These are phyloP conservation scores for Xylaria arbuscula DNA, from an alignment of 2,329 filamentous ascomycete species.

Conservation along the genomic window DNA sequence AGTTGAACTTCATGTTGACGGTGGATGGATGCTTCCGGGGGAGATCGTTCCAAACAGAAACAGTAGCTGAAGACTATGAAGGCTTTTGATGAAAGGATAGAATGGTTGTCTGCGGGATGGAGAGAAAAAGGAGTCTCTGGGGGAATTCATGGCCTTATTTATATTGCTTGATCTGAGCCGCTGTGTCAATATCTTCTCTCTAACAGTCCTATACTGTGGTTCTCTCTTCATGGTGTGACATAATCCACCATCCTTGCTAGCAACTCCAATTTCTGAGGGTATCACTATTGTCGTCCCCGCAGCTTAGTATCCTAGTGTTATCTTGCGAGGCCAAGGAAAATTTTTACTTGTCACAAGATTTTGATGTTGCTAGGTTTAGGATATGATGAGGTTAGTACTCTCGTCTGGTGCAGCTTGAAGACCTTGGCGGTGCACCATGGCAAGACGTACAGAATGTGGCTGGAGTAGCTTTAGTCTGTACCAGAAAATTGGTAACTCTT, in stretches of 20 bases:
- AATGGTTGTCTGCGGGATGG: neutral
- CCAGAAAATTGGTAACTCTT: slow-evolving; percentile 17
- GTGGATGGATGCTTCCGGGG: slow-evolving; percentile 1
- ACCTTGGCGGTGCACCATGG: neutral
- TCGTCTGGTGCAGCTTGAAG: neutral
- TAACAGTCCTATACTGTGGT: neutral
- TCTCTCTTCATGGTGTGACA: slow-evolving; percentile 7
- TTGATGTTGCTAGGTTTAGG: slow-evolving; percentile 4
- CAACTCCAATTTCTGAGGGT: neutral
- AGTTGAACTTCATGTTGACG: slow-evolving; percentile 26
- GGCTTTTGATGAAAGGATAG: neutral
- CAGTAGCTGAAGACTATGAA: neutral
- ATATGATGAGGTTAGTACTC: slow-evolving; percentile 5
- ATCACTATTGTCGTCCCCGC: neutral
- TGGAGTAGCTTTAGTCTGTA: neutral
- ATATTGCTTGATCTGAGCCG: slow-evolving; percentile 8
- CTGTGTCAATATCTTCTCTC: neutral
- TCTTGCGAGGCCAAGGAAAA: neutral
- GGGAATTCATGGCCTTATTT: slow-evolving; percentile 23
- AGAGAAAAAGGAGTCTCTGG: neutral
- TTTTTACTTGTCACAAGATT: slow-evolving; percentile 1
- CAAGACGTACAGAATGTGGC: neutral
- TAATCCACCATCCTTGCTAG: slow-evolving; percentile 14
- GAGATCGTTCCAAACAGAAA: neutral
- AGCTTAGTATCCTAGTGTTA: neutral